Evolutionary conservation across 305 asterid genomes (phyloP), one percentile per base, ranked within the genome.

Genomic region (Fraxinus dipetala): DNA sequence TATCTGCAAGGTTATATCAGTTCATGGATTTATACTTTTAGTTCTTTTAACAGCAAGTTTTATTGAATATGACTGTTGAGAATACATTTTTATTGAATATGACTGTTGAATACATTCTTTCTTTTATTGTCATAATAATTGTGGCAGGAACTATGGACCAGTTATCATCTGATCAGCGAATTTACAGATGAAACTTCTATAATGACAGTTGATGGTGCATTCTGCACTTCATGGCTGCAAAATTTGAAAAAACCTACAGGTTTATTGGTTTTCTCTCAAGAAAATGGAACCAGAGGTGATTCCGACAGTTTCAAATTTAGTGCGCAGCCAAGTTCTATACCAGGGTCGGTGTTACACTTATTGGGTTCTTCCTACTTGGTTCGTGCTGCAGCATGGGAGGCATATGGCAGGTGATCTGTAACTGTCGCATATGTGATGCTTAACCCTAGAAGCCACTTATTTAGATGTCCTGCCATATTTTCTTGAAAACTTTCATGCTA

Each of bases 381-480:
- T 59, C 98, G 96, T 72, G 97, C 98, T 78, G 88, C 93, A 89
- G 88, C 98, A 43, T 96, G 99, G 99, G 99, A 96, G 93, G 87
- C 90, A 88, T 94, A 94, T 85, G 99, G 99, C 86, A 92, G 99
- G 99, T 95, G 87, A 88, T 79, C 73, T 78, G 69, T 36, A 76
- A 80, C 83, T 72, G 31, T 65, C 77, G 77, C 26, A 81, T 77
- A 36, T 75, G 78, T 24, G 36, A 43, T 70, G 73, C 59, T 80
- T 82, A 40, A 56, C 83, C 75, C 74, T 73, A 82, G 79, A 83
- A 79, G 72, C 30, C 75, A 54, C 63, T 76, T 78, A 36, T 83
- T 8, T 76, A 14, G 40, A 31, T 61, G 40, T 67, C 77, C 51
- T 81, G 76, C 54, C 34, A 45, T 69, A 28, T 26, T 69, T 69